Evolutionary conservation across 2,329 filamentous ascomycete species (phyloP), one percentile per base, ranked within the genome.

Genomic region (Sarocladiaceae sp.): DNA sequence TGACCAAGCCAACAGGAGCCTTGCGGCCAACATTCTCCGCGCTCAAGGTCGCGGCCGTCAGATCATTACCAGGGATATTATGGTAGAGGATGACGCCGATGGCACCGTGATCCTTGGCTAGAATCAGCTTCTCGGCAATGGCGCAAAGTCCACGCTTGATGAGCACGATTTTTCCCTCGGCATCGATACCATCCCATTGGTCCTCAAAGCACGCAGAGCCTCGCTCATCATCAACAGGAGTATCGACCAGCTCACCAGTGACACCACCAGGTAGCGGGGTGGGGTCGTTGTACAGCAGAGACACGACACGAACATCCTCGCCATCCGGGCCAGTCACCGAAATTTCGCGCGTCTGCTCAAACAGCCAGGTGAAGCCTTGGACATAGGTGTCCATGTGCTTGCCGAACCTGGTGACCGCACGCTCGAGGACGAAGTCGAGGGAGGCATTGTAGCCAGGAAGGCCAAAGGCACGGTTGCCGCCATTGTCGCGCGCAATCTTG

Each of bases 381-480:
- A 71, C 56, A 20, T 54, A 61, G 11, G 68, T 73, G 50, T 73
- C 61, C 34, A 73, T 60, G 39, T 69, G 54, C 41, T 65, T 59
- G 44, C 55, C 55, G 48, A 69, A 67, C 18, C 64, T 61, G 24
- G 51, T 62, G 47, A 59, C 51, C 11, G 63, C 57, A 11, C 71
- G 69, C 44, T 70, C 69, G 4, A 76, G 63, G 46, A 82, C 61
- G 53, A 73, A 81, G 51, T 82, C 74, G 15, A 74, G 59, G 0
- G 76, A 80, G 2, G 75, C 77, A 42, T 70, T 68, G 64, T 72
- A 82, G 12, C 78, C 78, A 1, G 76, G 74, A 9, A 74, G 62
- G 12, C 78, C 78, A 47, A 78, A 80, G 4, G 78, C 78, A 42
- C 78, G 68, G 58, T 79, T 80, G 13, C 76, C 77, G 31, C 73